Base-by-base conservation (phyloP, 306 rosid genomes). In the Chamaecrista fasciculata region DNA sequence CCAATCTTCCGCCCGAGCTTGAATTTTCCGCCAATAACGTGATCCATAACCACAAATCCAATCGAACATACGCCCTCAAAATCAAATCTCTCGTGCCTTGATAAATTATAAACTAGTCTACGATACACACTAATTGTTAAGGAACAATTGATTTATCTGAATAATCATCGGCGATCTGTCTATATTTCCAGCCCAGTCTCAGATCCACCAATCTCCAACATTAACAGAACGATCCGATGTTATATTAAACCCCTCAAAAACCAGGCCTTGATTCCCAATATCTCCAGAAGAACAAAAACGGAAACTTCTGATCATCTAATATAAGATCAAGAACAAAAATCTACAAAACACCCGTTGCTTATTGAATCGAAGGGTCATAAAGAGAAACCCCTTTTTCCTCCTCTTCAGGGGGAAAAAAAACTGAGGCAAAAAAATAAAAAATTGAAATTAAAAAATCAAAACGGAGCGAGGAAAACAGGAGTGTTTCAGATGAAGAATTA, bases 1-100 rank as follows among this genome's bases (percentile, higher is more conserved):
- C 98, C 98, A 79, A 93, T 93, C 87, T 90, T 93, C 82, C 97
- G 78, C 43, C 97, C 97, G 37, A 93, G 89, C 94, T 93, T 93
- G 82, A 88, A 93, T 80, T 93, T 93, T 51, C 94, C 97, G 39
- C 97, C 97, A 73, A 93, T 83, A 61, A 90, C 90, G 77, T 82
- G 96, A 61, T 93, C 97, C 98, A 93, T 93, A 83, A 76, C 86
- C 80, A 73, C 67, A 77, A 81, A 76, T 69, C 70, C 72, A 82
- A 72, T 28, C 64, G 70, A 75, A 59, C 50, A 63, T 43, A 69
- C 61, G 55, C 72, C 12, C 33, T n/a, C 3, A 62, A 73, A 43
- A 72, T 39, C 48, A 80, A 80, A 80, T 59, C 51, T 70, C 67
- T 76, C 43, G 24, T 67, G 34, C 84, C 72, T 51, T 48, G 53